A percentile compares a stretch with the other conserved stretches of the same genome.
phyloP scores from a whole-genome alignment of 345 rosid genomes.

The Citropsis articulata region DNA sequence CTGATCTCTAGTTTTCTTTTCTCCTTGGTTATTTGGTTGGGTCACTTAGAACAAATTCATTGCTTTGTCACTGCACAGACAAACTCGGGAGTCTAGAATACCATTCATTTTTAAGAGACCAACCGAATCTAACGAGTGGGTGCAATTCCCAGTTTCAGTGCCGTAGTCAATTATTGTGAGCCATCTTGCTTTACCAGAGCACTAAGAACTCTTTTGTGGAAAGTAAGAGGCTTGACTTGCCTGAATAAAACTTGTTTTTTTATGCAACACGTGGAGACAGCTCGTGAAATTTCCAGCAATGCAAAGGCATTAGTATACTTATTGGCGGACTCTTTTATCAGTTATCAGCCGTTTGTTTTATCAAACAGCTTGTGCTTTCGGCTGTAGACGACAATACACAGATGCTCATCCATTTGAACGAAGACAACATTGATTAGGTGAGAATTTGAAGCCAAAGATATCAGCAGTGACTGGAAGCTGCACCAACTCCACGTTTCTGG shows the following conservation, averaged over 20 bases:
- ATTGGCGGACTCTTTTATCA: neutral
- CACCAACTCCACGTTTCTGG: neutral
- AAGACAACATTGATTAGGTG: neutral
- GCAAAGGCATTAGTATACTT: neutral
- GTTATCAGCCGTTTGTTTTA: neutral
- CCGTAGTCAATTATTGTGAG: conserved; percentile 2
- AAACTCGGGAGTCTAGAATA: neutral
- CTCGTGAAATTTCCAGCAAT: neutral
- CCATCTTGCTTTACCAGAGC: neutral
- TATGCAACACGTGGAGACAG: neutral
- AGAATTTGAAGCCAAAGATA: neutral
- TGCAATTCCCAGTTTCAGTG: neutral
- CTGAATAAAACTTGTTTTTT: neutral
- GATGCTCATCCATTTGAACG: neutral
- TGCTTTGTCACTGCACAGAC: neutral
- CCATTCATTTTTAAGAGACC: neutral
- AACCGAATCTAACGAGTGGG: neutral
- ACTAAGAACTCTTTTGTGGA: neutral
- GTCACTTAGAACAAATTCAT: neutral
- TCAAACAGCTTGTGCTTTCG: neutral
- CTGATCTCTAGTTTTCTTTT: neutral
- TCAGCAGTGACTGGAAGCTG: neutral
- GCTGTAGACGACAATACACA: neutral
- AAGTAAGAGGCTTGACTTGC: neutral
- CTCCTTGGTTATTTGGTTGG: neutral